Conservation (phyloP, 2,329 filamentous ascomycete species). For the Calonectria montana region DNA sequence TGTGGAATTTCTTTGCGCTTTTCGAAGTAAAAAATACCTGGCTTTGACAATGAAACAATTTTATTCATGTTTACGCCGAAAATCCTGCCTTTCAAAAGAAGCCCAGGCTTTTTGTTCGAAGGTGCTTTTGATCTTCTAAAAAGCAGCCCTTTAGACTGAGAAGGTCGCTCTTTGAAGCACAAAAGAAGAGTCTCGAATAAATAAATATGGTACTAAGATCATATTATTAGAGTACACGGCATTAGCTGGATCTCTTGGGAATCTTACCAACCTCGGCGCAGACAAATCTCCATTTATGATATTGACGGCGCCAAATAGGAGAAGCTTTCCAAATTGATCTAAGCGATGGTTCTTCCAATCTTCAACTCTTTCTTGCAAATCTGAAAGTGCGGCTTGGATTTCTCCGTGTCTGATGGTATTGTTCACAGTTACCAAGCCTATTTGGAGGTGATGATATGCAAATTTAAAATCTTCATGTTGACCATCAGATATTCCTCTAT, state of each 20-base stretch:
- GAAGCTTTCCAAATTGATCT: neutral
- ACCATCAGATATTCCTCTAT: neutral
- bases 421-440: neutral
- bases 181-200: neutral
- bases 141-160: neutral
- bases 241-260: neutral
- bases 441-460: neutral
- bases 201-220: neutral
- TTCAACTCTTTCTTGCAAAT: neutral
- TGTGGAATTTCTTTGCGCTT: neutral
- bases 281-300: neutral
- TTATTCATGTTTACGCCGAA: neutral
- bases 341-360: neutral
- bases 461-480: neutral
- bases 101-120: neutral
- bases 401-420: neutral
- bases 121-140: neutral
- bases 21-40: neutral
- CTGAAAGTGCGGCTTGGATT: neutral
- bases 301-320: neutral
- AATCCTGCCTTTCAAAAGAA: neutral
- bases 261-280: neutral
- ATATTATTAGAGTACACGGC: neutral
- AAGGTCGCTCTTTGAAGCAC: neutral
- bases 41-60: neutral